phyloP scores from a whole-genome alignment of 2,329 filamentous ascomycete species.

The Cadophora sp. region DNA sequence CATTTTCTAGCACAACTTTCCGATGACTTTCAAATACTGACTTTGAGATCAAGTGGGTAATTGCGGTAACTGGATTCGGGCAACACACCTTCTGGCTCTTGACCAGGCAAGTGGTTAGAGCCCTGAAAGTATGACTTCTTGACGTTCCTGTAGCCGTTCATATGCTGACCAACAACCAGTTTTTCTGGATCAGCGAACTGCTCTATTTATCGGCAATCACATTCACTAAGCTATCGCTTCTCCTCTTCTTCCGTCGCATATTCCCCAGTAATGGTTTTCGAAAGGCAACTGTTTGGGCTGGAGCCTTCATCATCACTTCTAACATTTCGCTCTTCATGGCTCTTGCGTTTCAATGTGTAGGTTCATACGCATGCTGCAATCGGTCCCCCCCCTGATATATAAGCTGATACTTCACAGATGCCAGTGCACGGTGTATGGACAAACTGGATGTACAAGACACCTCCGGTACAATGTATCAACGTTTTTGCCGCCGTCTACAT shows the following conservation, averaged over 20 bases:
- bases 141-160: no score
- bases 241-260: slow-evolving; percentile 28
- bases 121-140: not conserved
- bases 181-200: slow-evolving; percentile 24
- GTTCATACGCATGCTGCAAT: no score
- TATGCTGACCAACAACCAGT: slow-evolving; percentile 9
- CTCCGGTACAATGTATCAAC: slow-evolving; percentile 24
- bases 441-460: slow-evolving; percentile 29
- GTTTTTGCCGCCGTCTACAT: slow-evolving; percentile 10
- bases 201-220: slow-evolving; percentile 22
- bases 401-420: not conserved
- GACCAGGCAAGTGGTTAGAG: not conserved
- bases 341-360: slow-evolving; percentile 25
- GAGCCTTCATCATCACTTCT: slow-evolving; percentile 14
- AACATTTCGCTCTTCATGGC: slow-evolving; percentile 18
- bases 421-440: slow-evolving; percentile 25
- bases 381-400: not conserved
- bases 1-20: not conserved
- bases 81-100: slow-evolving; percentile 26
- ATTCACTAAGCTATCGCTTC: slow-evolving; percentile 25
- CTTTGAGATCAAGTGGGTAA: not conserved
- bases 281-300: not conserved
- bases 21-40: not conserved
- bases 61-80: slow-evolving; percentile 23
- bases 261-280: slow-evolving; percentile 16